Percentiles rank a stretch among this genome's conserved stretches.
Conservation (phyloP, 1,139 yeast species). For the Hansenula lynferdii region DNA sequence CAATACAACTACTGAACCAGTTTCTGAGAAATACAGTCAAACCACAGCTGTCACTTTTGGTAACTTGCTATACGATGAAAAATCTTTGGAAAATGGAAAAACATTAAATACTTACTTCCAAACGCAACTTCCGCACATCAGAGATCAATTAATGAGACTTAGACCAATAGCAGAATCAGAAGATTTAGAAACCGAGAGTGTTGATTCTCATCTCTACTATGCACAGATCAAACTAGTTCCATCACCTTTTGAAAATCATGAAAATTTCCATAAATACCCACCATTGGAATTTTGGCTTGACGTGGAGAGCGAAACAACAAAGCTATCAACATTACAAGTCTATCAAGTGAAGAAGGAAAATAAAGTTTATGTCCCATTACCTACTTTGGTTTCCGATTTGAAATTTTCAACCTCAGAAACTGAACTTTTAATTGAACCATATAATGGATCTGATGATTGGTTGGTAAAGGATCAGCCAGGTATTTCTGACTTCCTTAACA, state of each 20-base stretch:
- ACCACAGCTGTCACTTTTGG: constrained; percentile 20
- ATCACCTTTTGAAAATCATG: constrained; percentile 29
- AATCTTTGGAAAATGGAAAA: constrained; percentile 4
- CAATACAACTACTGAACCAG: neutral
- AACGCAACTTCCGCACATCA: constrained; percentile 38
- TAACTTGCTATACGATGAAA: constrained; percentile 13
- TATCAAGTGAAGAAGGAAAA: constrained; percentile 14
- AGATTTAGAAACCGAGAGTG: constrained; percentile 7
- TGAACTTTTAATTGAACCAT: constrained; percentile 12
- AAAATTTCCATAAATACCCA: constrained; percentile 32
- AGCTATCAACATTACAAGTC: constrained; percentile 32
- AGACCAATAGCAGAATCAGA: constrained; percentile 19
- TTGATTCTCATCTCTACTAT: constrained; percentile 37
- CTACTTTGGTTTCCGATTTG: constrained; percentile 15
- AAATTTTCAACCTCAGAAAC: constrained; percentile 19
- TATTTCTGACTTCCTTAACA: constrained; percentile 34
- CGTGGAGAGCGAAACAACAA: constrained; percentile 26
- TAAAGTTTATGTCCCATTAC: constrained; percentile 14
- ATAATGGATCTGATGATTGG: constrained; percentile 25
- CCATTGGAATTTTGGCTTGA: constrained; percentile 55
- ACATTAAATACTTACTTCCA: constrained; percentile 30
- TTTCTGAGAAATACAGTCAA: neutral
- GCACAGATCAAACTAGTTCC: constrained; percentile 49
- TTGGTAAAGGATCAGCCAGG: constrained; percentile 47
- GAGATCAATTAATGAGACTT: constrained; percentile 32